Conservation (phyloP, 78 protist genomes). For the Mantamonas sphyraenae region DNA sequence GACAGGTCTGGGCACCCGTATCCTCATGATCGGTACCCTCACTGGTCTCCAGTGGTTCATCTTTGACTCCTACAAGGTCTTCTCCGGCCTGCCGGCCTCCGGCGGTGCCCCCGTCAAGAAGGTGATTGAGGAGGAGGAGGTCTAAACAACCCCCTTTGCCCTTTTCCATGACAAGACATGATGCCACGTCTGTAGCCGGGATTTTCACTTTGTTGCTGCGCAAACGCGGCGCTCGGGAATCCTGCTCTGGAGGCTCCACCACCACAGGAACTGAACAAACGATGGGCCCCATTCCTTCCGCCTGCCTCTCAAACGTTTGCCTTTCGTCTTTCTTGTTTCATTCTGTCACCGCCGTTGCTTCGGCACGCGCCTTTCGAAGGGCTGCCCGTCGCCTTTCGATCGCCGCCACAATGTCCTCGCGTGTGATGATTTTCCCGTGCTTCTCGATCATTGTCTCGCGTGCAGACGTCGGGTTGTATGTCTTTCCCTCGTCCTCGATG, state of each 20-base stretch:
- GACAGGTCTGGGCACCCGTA: conserved; percentile 55
- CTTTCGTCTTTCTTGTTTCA: too few relatives aligned
- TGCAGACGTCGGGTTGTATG: not conserved
- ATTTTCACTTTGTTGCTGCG: too few relatives aligned
- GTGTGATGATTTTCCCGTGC: not conserved
- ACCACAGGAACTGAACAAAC: too few relatives aligned
- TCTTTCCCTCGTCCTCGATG: not conserved
- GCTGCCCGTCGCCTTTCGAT: too few relatives aligned
- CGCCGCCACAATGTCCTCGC: too few relatives aligned
- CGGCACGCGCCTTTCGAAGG: not conserved
- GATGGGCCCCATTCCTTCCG: too few relatives aligned
- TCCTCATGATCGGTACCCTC: conserved; percentile 69
- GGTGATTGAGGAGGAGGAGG: not conserved
- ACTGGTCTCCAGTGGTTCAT: conserved; percentile 60
- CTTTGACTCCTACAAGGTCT: conserved; percentile 37
- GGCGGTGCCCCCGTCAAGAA: not conserved
- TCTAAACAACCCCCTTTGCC: not conserved
- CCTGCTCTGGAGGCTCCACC: too few relatives aligned
- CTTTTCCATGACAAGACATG: too few relatives aligned
- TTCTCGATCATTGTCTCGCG: not conserved
- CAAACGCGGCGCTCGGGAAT: too few relatives aligned
- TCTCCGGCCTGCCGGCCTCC: conserved; percentile 10
- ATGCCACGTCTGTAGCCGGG: too few relatives aligned
- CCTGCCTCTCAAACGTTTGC: too few relatives aligned
- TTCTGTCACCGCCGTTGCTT: not conserved